Base-by-base conservation (phyloP, 2,329 filamentous ascomycete species). In the Talaromyces piceae region DNA sequence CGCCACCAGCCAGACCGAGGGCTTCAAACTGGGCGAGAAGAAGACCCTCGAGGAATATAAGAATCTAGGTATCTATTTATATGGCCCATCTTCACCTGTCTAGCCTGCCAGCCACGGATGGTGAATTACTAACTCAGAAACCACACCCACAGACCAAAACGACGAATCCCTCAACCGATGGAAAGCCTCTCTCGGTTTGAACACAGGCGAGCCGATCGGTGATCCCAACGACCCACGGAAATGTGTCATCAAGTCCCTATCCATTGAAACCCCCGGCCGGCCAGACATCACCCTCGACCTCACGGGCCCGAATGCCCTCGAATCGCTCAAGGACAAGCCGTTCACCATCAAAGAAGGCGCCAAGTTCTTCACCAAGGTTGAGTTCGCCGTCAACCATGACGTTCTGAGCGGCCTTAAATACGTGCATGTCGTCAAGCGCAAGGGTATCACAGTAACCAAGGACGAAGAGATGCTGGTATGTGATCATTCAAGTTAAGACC, bases 21-120 rank as follows among this genome's bases (percentile, higher is more conserved):
- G 91, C 69, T 97, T 96, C 85, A 96, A 94, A 83, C 87, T 96
- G 67, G 91, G 89, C 61, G 89, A 96, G 82, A 96, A 96, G 85
- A 95, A 97, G 82, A 94, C 88, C 62, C 80, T 98, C 66, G 88
- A 91, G 58, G 88, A 96, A 73, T 96, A 96, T 75, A 81, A 91
- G 67, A 79, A 95, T 71, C 86, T 98, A 74, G 93, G 90, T 95
- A 77, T 77, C n/a, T n/a, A n/a, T n/a, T n/a, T n/a, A n/a, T n/a
- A n/a, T n/a, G n/a, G n/a, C n/a, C n/a, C n/a, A n/a, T 43, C 18
- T 43, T 23, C 23, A 25, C 23, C 12, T 26, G n/a, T 28, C 44
- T 9, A 16, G n/a, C n/a, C 16, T 18, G 12, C 45, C 18, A 31
- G 41, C 16, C 23, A n/a, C 12, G 25, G 30, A 31, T n/a, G 18